phyloP scores from a whole-genome alignment of 306 rosid species.

The Morella rubra region DNA sequence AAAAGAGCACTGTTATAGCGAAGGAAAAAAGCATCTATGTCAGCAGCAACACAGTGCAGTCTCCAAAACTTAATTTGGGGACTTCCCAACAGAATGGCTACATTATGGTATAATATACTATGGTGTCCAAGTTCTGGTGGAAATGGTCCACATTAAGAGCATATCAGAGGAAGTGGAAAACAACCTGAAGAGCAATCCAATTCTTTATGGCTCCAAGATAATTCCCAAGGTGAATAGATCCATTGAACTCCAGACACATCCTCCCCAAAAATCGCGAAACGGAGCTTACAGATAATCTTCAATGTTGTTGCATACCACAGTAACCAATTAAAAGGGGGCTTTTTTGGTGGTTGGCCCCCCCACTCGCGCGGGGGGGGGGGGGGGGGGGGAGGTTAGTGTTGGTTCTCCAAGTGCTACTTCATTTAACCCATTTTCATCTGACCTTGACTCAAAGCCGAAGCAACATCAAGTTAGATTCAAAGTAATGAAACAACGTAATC shows the following conservation, averaged over 20 bases:
- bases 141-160: constrained; percentile 3
- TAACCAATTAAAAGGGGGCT: too few relatives aligned
- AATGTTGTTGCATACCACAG: too few relatives aligned
- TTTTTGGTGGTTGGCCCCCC: too few relatives aligned
- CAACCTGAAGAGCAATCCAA: constrained; percentile 92
- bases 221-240: constrained; percentile 90
- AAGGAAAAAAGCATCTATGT: too few relatives aligned
- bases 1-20: too few relatives aligned
- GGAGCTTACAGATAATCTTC: background rate
- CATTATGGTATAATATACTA: background rate
- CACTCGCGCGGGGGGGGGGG: too few relatives aligned
- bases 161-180: constrained; percentile 1
- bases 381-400: too few relatives aligned
- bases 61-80: background rate
- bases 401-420: background rate
- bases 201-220: constrained; percentile 93
- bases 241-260: constrained; percentile 94
- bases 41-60: background rate
- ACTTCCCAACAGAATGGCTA: background rate
- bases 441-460: background rate
- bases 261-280: too few relatives aligned
- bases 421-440: background rate
- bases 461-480: background rate
- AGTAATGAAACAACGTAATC: background rate
- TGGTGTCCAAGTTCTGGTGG: background rate